A percentile compares a stretch with the other conserved stretches of the same genome.
Evolutionary conservation across 805 yeast species (phyloP).

Genomic region (Starmerella floris): DNA sequence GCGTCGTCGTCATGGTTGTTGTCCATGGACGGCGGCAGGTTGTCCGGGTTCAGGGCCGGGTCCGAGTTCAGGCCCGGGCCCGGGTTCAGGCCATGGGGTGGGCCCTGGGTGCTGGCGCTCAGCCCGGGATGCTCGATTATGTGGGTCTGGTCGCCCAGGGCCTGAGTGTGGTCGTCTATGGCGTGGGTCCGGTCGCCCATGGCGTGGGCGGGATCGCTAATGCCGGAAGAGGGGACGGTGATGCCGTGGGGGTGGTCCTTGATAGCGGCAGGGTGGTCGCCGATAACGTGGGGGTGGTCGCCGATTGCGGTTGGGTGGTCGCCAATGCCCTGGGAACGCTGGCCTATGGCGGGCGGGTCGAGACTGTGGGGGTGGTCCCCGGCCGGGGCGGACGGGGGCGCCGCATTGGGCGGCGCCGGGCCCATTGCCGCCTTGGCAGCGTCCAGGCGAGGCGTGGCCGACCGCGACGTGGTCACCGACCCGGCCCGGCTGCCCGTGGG

Average conservation of each 20-base stretch:
- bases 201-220: too few relatives aligned
- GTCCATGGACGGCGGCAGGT: constrained; percentile 11
- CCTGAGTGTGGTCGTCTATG: neutral
- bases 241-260: neutral
- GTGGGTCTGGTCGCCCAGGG: neutral
- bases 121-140: neutral
- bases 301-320: too few relatives aligned
- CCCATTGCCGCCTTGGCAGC: neutral
- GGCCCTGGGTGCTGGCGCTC: neutral
- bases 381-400: too few relatives aligned
- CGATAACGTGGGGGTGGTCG: too few relatives aligned
- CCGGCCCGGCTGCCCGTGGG: neutral
- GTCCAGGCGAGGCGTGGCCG: neutral
- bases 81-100: neutral
- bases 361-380: too few relatives aligned
- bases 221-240: neutral
- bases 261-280: neutral
- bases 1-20: constrained; percentile 14
- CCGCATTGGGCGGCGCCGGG: neutral
- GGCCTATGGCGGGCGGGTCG: too few relatives aligned
- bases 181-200: neutral
- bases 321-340: neutral
- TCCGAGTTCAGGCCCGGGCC: neutral
- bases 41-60: neutral
- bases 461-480: neutral